Conservation (phyloP, 2,329 filamentous ascomycete genomes). For the Capronia coronata region DNA sequence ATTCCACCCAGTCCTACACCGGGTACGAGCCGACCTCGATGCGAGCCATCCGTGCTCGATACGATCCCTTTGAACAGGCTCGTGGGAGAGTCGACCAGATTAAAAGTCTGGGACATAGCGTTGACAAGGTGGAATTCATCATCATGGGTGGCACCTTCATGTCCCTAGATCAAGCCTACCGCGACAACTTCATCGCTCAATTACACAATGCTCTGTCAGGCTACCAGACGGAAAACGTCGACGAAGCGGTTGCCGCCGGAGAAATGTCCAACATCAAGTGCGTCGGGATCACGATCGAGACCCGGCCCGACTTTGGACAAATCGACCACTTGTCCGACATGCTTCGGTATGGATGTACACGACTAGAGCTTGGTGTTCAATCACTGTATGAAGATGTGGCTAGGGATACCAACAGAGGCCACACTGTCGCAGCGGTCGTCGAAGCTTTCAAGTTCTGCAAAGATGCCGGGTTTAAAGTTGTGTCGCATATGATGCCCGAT, state of each 20-base stretch:
- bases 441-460: conserved; percentile 97
- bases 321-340: conserved; percentile 93
- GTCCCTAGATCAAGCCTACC: conserved; percentile 82
- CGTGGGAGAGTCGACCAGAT: conserved; percentile 94
- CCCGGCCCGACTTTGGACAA: conserved; percentile 89
- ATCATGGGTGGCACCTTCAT: conserved; percentile 99
- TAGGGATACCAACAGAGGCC: conserved; percentile 93
- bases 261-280: conserved; percentile 98
- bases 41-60: conserved; percentile 92
- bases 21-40: conserved; percentile 98
- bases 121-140: conserved; percentile 99
- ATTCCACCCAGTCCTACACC: conserved; percentile 97
- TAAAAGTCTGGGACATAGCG: conserved; percentile 87
- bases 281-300: conserved; percentile 97
- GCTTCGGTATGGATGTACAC: conserved; percentile 95
- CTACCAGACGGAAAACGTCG: conserved; percentile 88
- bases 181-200: conserved; percentile 89
- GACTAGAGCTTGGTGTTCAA: conserved; percentile 90
- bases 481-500: conserved; percentile 99
- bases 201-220: conserved; percentile 95
- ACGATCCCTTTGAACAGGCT: conserved; percentile 97
- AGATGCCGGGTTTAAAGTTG: conserved; percentile 97
- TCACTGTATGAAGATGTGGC: conserved; percentile 97
- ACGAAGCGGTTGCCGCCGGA: conserved; percentile 88
- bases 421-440: conserved; percentile 89